phyloP scores from a whole-genome alignment of 164 flowering plant species.

The Santalum album region DNA sequence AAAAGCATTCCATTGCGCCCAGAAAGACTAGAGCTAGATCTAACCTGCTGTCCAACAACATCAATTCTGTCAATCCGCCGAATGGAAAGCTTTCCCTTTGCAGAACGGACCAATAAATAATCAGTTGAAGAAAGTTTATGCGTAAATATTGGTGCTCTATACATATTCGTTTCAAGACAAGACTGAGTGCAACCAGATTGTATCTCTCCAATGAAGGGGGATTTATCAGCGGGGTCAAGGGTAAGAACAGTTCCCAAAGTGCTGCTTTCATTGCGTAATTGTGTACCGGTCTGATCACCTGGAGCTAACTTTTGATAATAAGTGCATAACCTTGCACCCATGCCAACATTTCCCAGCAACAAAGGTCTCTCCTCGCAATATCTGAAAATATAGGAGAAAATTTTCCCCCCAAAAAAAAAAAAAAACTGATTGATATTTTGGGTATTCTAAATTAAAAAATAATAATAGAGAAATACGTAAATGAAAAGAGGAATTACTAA shows the following conservation, averaged over 20 bases:
- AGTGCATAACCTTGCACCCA: conserved; percentile 95
- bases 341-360: conserved; percentile 80
- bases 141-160: conserved; percentile 78
- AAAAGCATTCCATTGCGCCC: neutral
- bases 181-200: conserved; percentile 79
- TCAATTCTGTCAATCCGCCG: conserved; percentile 81
- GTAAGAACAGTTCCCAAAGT: conserved; percentile 56
- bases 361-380: conserved; percentile 97
- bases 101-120: conserved; percentile 81
- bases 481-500: too few relatives aligned
- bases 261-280: conserved; percentile 38
- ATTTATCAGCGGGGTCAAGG: conserved; percentile 87
- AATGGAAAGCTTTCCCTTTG: conserved; percentile 90
- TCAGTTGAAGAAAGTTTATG: conserved; percentile 84
- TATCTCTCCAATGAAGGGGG: conserved; percentile 93
- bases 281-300: conserved; percentile 58
- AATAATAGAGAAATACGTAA: neutral
- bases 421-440: too few relatives aligned
- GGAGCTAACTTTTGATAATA: conserved; percentile 77
- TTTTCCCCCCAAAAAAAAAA: too few relatives aligned
- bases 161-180: conserved; percentile 89
- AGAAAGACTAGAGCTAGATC: neutral
- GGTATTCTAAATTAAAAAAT: neutral
- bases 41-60: conserved; percentile 97
- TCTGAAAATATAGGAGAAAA: conserved; percentile 27